Conservation (phyloP, 148 eudicot genomes). For the Rhododendron simsii region DNA sequence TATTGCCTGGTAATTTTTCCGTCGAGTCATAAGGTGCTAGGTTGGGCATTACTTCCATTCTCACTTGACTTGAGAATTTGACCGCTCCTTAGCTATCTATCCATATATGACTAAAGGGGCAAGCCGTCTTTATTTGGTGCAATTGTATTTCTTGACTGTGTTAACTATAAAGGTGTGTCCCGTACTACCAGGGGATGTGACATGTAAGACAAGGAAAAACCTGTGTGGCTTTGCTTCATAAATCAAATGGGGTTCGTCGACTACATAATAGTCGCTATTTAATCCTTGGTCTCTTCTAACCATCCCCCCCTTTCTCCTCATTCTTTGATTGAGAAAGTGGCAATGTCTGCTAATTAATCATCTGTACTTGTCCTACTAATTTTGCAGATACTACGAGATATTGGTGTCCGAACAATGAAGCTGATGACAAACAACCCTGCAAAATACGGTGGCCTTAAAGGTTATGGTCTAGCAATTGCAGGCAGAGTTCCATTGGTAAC, state of each 20-base stretch:
- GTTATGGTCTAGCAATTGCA: slow-evolving; percentile 71
- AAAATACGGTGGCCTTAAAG: slow-evolving; percentile 73
- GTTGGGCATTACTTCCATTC: not conserved
- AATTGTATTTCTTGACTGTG: not conserved
- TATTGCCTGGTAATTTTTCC: not conserved
- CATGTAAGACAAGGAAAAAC: too few species aligned
- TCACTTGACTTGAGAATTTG: not conserved
- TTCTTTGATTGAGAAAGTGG: not conserved
- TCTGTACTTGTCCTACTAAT: not conserved
- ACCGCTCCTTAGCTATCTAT: not conserved
- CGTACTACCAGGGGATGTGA: not conserved
- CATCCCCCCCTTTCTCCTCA: not conserved
- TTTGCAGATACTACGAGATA: slow-evolving; percentile 73
- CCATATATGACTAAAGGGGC: too few species aligned
- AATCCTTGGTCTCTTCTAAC: not conserved
- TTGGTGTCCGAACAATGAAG: slow-evolving; percentile 82
- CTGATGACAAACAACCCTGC: slow-evolving; percentile 95
- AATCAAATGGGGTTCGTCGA: not conserved
- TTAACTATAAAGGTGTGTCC: not conserved
- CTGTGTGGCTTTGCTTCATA: not conserved
- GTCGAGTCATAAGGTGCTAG: not conserved
- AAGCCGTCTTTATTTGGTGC: not conserved
- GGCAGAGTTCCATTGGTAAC: slow-evolving; percentile 89
- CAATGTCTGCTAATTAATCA: not conserved
- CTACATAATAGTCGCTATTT: too few species aligned